These are phyloP conservation scores for Starmerella ratchasimensis DNA, from an alignment of 805 yeast genomes.

Conservation along the genomic window DNA sequence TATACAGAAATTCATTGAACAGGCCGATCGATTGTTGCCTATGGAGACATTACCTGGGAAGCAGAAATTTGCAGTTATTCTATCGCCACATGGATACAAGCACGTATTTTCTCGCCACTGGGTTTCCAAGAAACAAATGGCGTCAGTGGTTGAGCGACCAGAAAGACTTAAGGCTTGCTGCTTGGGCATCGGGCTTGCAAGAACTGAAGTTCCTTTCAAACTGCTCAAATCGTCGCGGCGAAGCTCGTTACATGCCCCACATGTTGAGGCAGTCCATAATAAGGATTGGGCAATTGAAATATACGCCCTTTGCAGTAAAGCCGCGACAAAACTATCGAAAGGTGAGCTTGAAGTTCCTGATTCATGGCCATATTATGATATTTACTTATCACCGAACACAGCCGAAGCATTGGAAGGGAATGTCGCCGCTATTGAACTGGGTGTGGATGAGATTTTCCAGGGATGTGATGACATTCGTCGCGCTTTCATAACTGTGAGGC, in stretches of 20 bases:
- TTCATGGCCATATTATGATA: slow-evolving; percentile 73
- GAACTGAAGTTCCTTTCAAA: slow-evolving; percentile 43
- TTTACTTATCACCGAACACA: slow-evolving; percentile 54
- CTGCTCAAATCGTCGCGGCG: slow-evolving; percentile 30
- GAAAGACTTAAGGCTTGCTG: slow-evolving; percentile 63
- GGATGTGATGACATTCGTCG: slow-evolving; percentile 25
- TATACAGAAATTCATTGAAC: background rate
- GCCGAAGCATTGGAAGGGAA: slow-evolving; percentile 63
- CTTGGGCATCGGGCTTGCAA: slow-evolving; percentile 66
- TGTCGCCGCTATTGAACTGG: slow-evolving; percentile 60
- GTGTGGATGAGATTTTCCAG: slow-evolving; percentile 42
- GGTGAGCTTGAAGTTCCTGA: slow-evolving; percentile 62
- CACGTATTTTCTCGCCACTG: slow-evolving; percentile 66
- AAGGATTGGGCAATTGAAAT: slow-evolving; percentile 53
- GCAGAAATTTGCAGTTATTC: slow-evolving; percentile 28
- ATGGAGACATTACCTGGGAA: too few relatives aligned
- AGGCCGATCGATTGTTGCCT: too few relatives aligned
- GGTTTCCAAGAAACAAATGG: slow-evolving; percentile 53
- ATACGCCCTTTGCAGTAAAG: slow-evolving; percentile 42
- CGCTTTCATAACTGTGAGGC: slow-evolving; percentile 58
- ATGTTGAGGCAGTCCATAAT: slow-evolving; percentile 62
- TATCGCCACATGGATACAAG: slow-evolving; percentile 56
- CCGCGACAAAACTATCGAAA: slow-evolving; percentile 39
- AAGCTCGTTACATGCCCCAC: slow-evolving; percentile 39
- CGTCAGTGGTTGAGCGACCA: slow-evolving; percentile 71